Evolutionary conservation across 83 land plant genomes (phyloP).

Genomic region (Picea abies): DNA sequence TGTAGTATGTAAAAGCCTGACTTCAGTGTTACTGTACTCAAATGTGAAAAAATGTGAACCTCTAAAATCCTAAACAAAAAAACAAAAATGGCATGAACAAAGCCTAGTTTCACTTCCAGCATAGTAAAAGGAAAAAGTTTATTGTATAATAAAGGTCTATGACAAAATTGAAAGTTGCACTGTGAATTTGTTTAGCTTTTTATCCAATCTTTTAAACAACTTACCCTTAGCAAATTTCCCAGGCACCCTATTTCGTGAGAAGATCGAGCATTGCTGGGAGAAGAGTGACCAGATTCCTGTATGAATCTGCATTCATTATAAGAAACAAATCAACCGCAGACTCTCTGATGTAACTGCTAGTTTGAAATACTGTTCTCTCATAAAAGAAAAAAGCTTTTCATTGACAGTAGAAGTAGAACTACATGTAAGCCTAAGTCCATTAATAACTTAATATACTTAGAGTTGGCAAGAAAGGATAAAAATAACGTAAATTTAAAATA

Average conservation of each 20-base stretch:
- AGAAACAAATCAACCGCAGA: neutral
- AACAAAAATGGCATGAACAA: neutral
- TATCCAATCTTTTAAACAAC: neutral
- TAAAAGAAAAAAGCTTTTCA: neutral
- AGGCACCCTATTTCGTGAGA: slow-evolving; percentile 83
- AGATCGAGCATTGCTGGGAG: slow-evolving; percentile 61
- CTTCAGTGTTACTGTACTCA: neutral
- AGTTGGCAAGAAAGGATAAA: neutral
- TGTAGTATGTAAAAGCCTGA: neutral
- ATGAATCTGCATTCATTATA: slow-evolving; percentile 54
- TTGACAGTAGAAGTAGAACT: neutral
- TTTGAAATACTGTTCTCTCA: neutral
- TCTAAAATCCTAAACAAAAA: neutral
- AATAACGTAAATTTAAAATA: neutral
- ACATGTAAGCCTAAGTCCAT: neutral
- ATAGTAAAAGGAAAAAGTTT: neutral
- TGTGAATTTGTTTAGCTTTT: neutral
- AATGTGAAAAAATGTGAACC: neutral
- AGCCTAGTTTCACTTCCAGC: neutral
- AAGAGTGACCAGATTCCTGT: slow-evolving; percentile 55
- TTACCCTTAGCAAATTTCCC: slow-evolving; percentile 75
- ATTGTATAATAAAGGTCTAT: neutral
- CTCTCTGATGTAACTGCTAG: neutral
- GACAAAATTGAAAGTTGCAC: neutral
- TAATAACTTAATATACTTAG: neutral